Conservation (phyloP, 2,329 filamentous ascomycete genomes). For the Aureobasidium sp. region DNA sequence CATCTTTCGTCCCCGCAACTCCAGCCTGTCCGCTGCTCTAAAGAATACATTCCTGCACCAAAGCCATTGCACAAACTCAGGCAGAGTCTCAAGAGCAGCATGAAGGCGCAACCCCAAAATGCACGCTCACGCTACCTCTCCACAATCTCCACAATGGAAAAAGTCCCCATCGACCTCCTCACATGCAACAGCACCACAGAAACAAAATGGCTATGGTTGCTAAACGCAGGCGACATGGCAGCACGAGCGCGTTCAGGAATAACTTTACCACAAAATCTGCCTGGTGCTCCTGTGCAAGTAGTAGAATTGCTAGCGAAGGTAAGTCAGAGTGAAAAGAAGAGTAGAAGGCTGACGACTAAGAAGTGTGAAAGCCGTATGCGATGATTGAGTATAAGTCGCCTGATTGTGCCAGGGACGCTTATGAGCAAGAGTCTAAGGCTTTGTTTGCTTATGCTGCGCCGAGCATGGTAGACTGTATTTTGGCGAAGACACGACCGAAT, state of each 20-base stretch:
- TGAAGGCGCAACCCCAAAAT: neutral
- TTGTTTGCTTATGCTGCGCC: neutral
- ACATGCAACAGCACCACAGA: neutral
- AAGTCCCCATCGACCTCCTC: neutral
- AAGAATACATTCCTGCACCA: neutral
- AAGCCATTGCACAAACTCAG: neutral
- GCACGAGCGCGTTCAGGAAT: neutral
- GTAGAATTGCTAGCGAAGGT: slow-evolving; percentile 6
- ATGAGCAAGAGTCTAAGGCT: neutral
- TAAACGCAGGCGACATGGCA: slow-evolving; percentile 10
- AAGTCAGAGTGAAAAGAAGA: neutral
- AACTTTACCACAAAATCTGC: neutral
- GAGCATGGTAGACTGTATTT: neutral
- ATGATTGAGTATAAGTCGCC: neutral
- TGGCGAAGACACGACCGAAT: neutral
- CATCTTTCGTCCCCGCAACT: neutral
- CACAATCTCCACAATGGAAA: slow-evolving; percentile 5
- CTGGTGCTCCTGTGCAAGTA: neutral
- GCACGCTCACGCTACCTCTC: neutral
- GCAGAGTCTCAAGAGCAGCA: neutral
- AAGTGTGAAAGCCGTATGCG: slow-evolving; percentile 7
- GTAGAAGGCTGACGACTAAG: neutral
- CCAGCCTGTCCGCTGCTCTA: neutral
- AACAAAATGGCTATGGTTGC: slow-evolving; percentile 3
- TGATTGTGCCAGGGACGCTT: neutral